Base-by-base conservation (phyloP, 2,329 filamentous ascomycete genomes). In the Fusarium bactridioides region DNA sequence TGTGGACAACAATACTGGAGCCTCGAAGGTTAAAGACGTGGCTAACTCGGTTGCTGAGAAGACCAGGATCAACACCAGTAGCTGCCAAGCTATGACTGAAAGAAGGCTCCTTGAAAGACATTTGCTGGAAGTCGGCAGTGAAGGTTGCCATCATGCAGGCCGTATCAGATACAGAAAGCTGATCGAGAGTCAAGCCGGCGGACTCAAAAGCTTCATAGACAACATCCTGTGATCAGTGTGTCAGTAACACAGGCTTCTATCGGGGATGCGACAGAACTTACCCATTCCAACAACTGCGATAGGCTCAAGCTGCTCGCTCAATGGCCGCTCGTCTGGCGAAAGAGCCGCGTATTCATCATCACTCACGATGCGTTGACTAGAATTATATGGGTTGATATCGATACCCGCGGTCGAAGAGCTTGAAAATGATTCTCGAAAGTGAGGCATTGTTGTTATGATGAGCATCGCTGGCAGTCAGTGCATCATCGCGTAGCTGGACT, bases 401-500 rank as follows among this genome's bases (percentile, higher is more conserved):
- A 41, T n/a, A 15, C 13, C 21, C 13, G 12, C 16, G 4, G 40
- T n/a, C 40, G 33, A 35, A 35, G 33, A 35, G 33, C 33, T 35
- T 35, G 33, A 35, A 16, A 16, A 35, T 35, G 33, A 35, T 18
- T 35, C 33, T 5, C 33, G 33, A 35, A 35, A 35, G 33, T 35
- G 33, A 35, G 33, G 33, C 33, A 35, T 35, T 35, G 15, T 35
- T 4, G 33, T 5, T 35, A 35, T 9, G 4, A 4, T 18, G 16
- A 35, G 33, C 9, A n/a, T 13, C 43, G 4, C 11, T 44, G 5
- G 23, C 7, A 19, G 23, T 44, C 23, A 44, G 43, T 44, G 43
- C 16, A 43, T 18, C 1, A 6, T 16, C 3, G 21, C 8, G 21
- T 35, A 1, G 33, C 33, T 18, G 0, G 0, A 35, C 15, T 5